Conservation (phyloP, 2,329 filamentous ascomycete genomes). For the Xylaria sp. region DNA sequence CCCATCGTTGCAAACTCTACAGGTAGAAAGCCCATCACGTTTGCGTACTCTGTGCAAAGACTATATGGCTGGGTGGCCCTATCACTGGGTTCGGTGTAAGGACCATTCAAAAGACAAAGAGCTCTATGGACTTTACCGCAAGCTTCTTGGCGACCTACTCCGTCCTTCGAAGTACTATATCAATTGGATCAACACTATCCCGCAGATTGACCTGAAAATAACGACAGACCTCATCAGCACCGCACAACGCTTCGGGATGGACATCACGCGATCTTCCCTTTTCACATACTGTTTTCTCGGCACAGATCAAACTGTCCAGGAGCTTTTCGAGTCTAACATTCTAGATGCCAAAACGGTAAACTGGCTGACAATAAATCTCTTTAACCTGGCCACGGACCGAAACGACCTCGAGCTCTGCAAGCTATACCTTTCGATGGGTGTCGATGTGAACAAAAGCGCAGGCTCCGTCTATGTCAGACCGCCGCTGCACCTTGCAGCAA, state of each 20-base stretch:
- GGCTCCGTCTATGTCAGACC: conserved; percentile 6
- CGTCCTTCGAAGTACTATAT: conserved; percentile 10
- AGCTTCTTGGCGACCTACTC: conserved; percentile 6
- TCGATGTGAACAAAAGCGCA: conserved; percentile 7
- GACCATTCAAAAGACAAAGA: conserved; percentile 8
- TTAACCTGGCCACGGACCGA: conserved; percentile 12
- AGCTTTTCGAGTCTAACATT: conserved; percentile 11
- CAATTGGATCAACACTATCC: conserved; percentile 5
- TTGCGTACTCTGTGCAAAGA: conserved; percentile 7
- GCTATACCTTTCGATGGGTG: conserved; percentile 8
- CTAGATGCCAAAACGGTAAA: conserved; percentile 8
- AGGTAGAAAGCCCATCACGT: background rate
- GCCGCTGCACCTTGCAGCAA: conserved; percentile 3
- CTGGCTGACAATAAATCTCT: conserved; percentile 12
- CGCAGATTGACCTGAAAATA: conserved; percentile 8
- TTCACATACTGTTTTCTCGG: conserved; percentile 18
- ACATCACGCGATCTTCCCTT: conserved; percentile 6
- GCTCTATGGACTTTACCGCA: conserved; percentile 5
- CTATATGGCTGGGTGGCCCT: conserved; percentile 15
- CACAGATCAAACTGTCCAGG: background rate
- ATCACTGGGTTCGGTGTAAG: conserved; percentile 13
- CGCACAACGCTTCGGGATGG: conserved; percentile 9
- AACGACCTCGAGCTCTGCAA: conserved; percentile 16
- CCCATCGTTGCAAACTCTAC: background rate
- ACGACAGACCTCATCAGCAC: conserved; percentile 2